These are phyloP conservation scores for Leccinum uliginosum DNA, from an alignment of 768 basidiomycete species.

Conservation along the genomic window DNA sequence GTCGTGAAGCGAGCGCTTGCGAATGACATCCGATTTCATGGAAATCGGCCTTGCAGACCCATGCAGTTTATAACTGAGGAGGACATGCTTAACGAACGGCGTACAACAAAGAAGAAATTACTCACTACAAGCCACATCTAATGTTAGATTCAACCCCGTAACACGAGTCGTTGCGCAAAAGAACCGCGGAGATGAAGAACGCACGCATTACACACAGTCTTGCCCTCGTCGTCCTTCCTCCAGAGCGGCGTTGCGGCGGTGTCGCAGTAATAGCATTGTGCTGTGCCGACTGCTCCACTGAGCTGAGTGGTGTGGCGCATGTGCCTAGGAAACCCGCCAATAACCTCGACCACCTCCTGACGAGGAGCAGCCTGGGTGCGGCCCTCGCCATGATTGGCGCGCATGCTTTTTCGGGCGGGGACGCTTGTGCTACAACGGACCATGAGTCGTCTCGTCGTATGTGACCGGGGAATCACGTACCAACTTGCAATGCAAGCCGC, in stretches of 20 bases:
- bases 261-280: slow-evolving; percentile 88
- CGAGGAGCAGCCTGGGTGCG: slow-evolving; percentile 60
- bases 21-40: slow-evolving; percentile 89
- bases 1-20: slow-evolving; percentile 82
- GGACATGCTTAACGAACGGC: slow-evolving; percentile 8
- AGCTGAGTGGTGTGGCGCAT: slow-evolving; percentile 26
- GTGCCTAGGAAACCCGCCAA: slow-evolving; percentile 47
- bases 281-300: slow-evolving; percentile 37
- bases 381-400: slow-evolving; percentile 68
- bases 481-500: slow-evolving; percentile 82
- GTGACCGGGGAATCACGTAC: slow-evolving; percentile 37
- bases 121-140: slow-evolving; percentile 79
- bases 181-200: slow-evolving; percentile 28
- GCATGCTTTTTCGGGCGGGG: slow-evolving; percentile 84
- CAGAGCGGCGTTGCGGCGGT: slow-evolving; percentile 86
- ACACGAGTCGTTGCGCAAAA: slow-evolving; percentile 10
- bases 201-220: slow-evolving; percentile 88
- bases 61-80: slow-evolving; percentile 68
- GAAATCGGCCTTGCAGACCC: slow-evolving; percentile 83
- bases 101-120: slow-evolving; percentile 5
- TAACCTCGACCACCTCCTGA: slow-evolving; percentile 68
- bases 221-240: slow-evolving; percentile 89
- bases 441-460: background rate
- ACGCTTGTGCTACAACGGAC: slow-evolving; percentile 65
- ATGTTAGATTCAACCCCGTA: slow-evolving; percentile 1